Evolutionary conservation across 495 filamentous ascomycete genomes (phyloP).

Genomic region (Stereocaulon alpinum): DNA sequence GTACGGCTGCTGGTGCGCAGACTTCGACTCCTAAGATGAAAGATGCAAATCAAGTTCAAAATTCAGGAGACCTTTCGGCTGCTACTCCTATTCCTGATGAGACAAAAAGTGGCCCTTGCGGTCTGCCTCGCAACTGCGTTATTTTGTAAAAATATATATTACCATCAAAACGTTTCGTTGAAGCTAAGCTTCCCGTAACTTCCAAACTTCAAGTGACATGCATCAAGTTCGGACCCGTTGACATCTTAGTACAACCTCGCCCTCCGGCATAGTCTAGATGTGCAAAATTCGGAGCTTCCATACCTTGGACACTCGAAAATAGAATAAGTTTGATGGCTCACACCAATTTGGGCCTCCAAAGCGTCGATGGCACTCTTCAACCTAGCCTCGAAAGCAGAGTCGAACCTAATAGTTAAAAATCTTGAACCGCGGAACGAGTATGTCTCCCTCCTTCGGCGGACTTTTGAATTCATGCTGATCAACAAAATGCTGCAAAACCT

Average conservation of each 20-base stretch:
- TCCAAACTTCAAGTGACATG: too few relatives aligned
- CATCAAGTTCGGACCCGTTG: too few relatives aligned
- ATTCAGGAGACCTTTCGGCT: not conserved
- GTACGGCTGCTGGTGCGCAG: not conserved
- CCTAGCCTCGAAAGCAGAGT: too few relatives aligned
- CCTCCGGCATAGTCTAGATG: too few relatives aligned
- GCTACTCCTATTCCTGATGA: conserved; percentile 7
- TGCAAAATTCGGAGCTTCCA: too few relatives aligned
- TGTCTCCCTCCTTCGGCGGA: not conserved
- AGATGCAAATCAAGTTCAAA: not conserved
- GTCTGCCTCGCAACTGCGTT: conserved; percentile 56
- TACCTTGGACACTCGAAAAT: too few relatives aligned
- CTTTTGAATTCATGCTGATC: not conserved
- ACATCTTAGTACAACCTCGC: too few relatives aligned
- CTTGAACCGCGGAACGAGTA: not conserved
- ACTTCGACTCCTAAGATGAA: not conserved
- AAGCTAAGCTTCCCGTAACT: too few relatives aligned
- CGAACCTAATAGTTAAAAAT: too few relatives aligned
- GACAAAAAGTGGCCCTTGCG: conserved; percentile 51
- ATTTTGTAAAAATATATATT: conserved; percentile 37
- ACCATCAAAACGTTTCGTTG: not conserved
- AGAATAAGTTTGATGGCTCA: too few relatives aligned
- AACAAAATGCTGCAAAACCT: not conserved
- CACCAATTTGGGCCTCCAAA: too few relatives aligned
- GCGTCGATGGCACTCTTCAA: too few relatives aligned